Evolutionary conservation across 2,329 filamentous ascomycete genomes (phyloP).

Genomic region (Zymoseptoria passerinii): DNA sequence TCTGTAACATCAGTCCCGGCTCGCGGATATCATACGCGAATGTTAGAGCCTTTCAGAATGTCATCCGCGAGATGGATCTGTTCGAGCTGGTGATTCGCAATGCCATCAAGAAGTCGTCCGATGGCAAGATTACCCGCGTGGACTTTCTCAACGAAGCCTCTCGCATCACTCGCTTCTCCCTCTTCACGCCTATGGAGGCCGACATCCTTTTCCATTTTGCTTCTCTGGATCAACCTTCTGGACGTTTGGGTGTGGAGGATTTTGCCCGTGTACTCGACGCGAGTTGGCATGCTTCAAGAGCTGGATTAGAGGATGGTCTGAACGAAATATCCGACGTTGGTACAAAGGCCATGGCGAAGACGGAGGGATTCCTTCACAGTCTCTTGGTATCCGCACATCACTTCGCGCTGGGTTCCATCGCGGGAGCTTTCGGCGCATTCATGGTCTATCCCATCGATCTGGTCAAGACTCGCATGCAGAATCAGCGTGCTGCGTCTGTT

Average conservation of each 20-base stretch:
- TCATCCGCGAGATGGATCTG: slow-evolving; percentile 95
- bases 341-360: slow-evolving; percentile 47
- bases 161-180: slow-evolving; percentile 81
- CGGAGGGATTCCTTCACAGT: slow-evolving; percentile 52
- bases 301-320: slow-evolving; percentile 38
- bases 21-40: slow-evolving; percentile 97
- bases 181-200: slow-evolving; percentile 97
- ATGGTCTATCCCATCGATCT: slow-evolving; percentile 99
- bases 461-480: slow-evolving; percentile 97
- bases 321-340: slow-evolving; percentile 40
- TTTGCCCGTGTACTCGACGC: slow-evolving; percentile 94
- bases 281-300: slow-evolving; percentile 62
- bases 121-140: slow-evolving; percentile 87
- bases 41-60: slow-evolving; percentile 94
- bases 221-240: slow-evolving; percentile 80
- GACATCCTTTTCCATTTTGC: slow-evolving; percentile 99
- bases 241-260: slow-evolving; percentile 69
- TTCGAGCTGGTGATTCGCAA: slow-evolving; percentile 88
- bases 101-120: slow-evolving; percentile 70
- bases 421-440: slow-evolving; percentile 94
- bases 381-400: slow-evolving; percentile 76
- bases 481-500: slow-evolving; percentile 75
- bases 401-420: slow-evolving; percentile 80
- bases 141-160: slow-evolving; percentile 95
- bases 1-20: slow-evolving; percentile 87